A percentile compares a stretch with the other conserved stretches of the same genome.
Evolutionary conservation across 371 early-diverging fungal species (phyloP).

Genomic region (Mucor circinelloides): DNA sequence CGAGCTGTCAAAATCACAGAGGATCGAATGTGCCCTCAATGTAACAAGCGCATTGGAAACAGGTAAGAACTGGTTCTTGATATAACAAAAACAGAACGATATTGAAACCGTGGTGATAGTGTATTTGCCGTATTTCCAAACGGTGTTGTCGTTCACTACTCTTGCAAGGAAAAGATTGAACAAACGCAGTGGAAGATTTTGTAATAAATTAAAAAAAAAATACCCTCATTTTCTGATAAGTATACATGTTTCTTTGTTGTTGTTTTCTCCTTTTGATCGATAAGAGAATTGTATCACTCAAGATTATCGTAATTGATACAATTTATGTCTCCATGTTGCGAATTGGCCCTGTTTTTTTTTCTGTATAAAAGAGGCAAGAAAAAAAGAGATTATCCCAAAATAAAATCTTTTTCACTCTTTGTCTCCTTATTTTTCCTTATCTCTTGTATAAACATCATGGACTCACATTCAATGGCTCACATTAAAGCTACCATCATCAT

Average conservation of each 20-base stretch:
- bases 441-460: not conserved
- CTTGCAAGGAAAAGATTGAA: slow-evolving; percentile 71
- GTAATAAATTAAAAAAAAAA: slow-evolving; percentile 13
- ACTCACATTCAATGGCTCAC: not conserved
- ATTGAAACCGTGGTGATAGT: slow-evolving; percentile 21
- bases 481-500: slow-evolving; percentile 5
- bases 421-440: not conserved
- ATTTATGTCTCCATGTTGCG: not conserved
- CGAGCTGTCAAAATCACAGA: slow-evolving; percentile 74
- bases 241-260: slow-evolving; percentile 1
- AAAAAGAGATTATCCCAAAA: not conserved
- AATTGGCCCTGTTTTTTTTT: not conserved
- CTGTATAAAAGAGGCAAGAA: slow-evolving; percentile 3
- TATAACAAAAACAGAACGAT: not conserved
- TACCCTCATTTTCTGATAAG: slow-evolving; percentile 3
- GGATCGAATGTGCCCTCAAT: slow-evolving; percentile 80
- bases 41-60: slow-evolving; percentile 80
- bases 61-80: slow-evolving; percentile 40
- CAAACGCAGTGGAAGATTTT: slow-evolving; percentile 50
- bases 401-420: not conserved
- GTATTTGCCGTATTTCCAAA: slow-evolving; percentile 81
- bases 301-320: not conserved
- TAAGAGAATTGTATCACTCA: slow-evolving; percentile 6
- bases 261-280: slow-evolving; percentile 7
- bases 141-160: slow-evolving; percentile 77